These are phyloP conservation scores for Artemisia argyi DNA, from an alignment of 129 eudicot genomes.

Conservation along the genomic window DNA sequence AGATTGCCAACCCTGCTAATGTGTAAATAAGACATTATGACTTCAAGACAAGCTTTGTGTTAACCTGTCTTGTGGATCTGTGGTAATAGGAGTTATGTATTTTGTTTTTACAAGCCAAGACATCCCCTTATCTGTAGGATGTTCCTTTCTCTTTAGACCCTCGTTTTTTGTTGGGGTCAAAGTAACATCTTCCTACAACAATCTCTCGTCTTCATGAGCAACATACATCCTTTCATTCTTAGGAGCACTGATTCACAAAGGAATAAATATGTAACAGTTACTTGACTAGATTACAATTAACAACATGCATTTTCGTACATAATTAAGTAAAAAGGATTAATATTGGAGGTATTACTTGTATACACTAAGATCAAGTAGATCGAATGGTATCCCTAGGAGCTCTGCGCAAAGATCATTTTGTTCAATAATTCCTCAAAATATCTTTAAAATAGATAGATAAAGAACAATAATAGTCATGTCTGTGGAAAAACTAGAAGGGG, in stretches of 20 bases:
- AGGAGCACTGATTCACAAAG: slow-evolving; percentile 56
- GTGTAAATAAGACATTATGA: slow-evolving; percentile 15
- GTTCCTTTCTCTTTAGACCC: slow-evolving; percentile 78
- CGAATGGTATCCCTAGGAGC: too few relatives aligned
- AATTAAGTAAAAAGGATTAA: background rate
- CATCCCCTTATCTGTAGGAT: slow-evolving; percentile 90
- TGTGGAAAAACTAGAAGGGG: too few relatives aligned
- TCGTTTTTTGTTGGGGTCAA: slow-evolving; percentile 75
- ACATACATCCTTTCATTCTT: slow-evolving; percentile 50
- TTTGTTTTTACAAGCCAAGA: slow-evolving; percentile 98
- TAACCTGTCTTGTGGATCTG: slow-evolving; percentile 86
- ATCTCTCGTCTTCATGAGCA: slow-evolving; percentile 85
- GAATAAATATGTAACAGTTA: slow-evolving; percentile 6
- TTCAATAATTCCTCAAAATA: too few relatives aligned
- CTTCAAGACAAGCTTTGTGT: background rate
- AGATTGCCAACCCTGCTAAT: background rate
- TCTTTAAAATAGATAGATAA: too few relatives aligned
- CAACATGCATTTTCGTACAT: background rate
- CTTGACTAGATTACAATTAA: background rate
- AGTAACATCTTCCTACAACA: slow-evolving; percentile 74
- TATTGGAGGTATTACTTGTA: slow-evolving; percentile 63
- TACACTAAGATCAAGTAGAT: too few relatives aligned
- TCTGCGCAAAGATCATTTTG: too few relatives aligned
- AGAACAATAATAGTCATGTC: too few relatives aligned
- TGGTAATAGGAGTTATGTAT: slow-evolving; percentile 88